Base-by-base conservation (phyloP, 139 green algal species). In the Chlamydomonas asymmetrica region DNA sequence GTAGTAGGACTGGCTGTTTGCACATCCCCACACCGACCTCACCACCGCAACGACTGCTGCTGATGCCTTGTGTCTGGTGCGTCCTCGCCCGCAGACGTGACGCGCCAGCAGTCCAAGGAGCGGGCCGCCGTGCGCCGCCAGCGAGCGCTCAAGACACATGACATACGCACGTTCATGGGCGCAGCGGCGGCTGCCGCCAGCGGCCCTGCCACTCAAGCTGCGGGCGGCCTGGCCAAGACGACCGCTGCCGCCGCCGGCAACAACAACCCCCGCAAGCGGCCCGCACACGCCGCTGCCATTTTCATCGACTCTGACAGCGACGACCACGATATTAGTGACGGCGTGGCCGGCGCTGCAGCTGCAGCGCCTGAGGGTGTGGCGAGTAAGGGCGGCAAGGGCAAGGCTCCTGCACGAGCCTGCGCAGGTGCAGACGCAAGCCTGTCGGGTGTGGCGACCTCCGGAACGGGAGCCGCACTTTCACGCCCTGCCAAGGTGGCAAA, bases 91-190 rank as follows among this genome's bases (percentile, higher is more conserved):
- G 16, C 38, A 75, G 77, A 87, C 32, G 89, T 92, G 23, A 93
- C 89, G 32, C 75, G 74, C 66, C 39, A 57, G 59, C 89, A 92
- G 72, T 66, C 80, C 32, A 75, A 66, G 82, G 77, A 83, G 80
- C 82, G 85, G 3, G 80, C 66, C 25, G 82, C 74, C 4, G 87
- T 88, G 69, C 60, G 80, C 5, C 23, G 37, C 35, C 81, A 82
- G 60, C 60, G 73, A n/a, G 29, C 43, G 41, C 50, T 88, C 23
- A 50, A 49, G 31, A 86, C 78, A 1, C 50, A 50, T 2, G 82
- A 88, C 80, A 91, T 91, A 35, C 67, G 82, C 5, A 62, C 41
- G 23, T 87, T 84, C 63, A 76, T 86, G 39, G 62, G 43, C 20
- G 20, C 57, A 34, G 9, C 20, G 9, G 32, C 59, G 65, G 35